Evolutionary conservation across 257 asterid species (phyloP), one percentile per base, ranked within the genome.

Genomic region (Nicotiana tomentosiformis): DNA sequence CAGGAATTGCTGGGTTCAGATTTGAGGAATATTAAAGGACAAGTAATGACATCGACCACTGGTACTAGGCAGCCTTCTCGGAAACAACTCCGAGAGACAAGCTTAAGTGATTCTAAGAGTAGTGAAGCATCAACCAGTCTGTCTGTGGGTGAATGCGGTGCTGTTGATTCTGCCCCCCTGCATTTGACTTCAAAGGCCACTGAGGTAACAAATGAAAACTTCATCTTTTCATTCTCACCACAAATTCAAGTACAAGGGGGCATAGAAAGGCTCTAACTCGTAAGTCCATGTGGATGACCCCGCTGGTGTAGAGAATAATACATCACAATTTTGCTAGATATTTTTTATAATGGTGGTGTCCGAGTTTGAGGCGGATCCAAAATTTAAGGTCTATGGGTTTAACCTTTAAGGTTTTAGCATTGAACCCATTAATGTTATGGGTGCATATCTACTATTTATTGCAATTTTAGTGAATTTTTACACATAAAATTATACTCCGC

Each of bases 111-210:
- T 86, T 92, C 94, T 77, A 95, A 90, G 84, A 90, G 88, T 66
- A 91, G 90, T 8, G 99, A 93, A 83, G 91, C 90, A 65, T 92
- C 94, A 26, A 82, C 91, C 26, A 87, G 91, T 81, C 85, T 91
- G 82, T 86, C 95, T 32, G 32, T 86, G 61, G 91, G 89, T 83
- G 91, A 89, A 80, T 87, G 87, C 37, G 84, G 88, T 77, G 92
- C 88, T 80, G 91, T 89, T 65, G 97, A 92, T 84, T 89, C 96
- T 37, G 87, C 90, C 32, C 87, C 95, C 72, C 37, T 91, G 74
- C 97, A 94, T 86, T 89, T 94, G 84, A 87, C 97, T 87, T 95
- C 97, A 61, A 90, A 89, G 83, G 90, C 85, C 26, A 84, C 90
- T 11, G 99, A 94, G 97, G 99, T 95, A 84, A 84, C 74, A 69